phyloP scores from a whole-genome alignment of 805 yeast genomes.

The Schizosaccharomyces pombe region DNA sequence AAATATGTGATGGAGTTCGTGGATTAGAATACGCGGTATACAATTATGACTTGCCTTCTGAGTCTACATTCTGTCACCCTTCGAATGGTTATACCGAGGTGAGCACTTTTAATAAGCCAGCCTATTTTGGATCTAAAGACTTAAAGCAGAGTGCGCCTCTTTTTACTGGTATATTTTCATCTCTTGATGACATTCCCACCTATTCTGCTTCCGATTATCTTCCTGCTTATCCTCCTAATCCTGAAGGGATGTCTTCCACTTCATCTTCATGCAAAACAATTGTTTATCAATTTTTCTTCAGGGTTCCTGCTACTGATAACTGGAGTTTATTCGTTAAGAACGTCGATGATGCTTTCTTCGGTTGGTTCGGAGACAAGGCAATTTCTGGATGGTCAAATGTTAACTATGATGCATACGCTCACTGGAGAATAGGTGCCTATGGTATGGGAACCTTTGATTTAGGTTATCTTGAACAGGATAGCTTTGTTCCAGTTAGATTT shows the following conservation, averaged over 20 bases:
- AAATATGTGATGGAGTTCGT: not conserved
- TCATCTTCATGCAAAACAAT: not conserved
- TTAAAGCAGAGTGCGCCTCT: not conserved
- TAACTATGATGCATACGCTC: not conserved
- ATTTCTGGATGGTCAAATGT: not conserved
- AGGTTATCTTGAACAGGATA: not conserved
- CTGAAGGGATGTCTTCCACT: not conserved
- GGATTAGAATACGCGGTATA: not conserved
- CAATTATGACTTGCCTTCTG: not conserved
- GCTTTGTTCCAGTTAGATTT: not conserved
- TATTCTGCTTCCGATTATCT: not conserved
- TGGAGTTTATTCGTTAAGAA: not conserved
- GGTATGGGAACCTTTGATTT: not conserved
- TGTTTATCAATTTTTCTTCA: not conserved
- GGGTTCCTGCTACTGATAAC: not conserved
- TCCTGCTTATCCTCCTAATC: not conserved
- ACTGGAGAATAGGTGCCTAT: not conserved
- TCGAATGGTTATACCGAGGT: not conserved
- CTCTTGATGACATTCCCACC: not conserved
- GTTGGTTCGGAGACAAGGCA: not conserved
- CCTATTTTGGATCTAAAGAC: not conserved
- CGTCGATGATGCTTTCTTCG: not conserved
- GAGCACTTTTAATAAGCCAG: not conserved
- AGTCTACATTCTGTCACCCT: not conserved
- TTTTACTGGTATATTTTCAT: not conserved